Percentiles rank a stretch among this genome's conserved stretches.
Evolutionary conservation across 2,329 filamentous ascomycete species (phyloP).

Genomic region (Dactylellina cionopaga): DNA sequence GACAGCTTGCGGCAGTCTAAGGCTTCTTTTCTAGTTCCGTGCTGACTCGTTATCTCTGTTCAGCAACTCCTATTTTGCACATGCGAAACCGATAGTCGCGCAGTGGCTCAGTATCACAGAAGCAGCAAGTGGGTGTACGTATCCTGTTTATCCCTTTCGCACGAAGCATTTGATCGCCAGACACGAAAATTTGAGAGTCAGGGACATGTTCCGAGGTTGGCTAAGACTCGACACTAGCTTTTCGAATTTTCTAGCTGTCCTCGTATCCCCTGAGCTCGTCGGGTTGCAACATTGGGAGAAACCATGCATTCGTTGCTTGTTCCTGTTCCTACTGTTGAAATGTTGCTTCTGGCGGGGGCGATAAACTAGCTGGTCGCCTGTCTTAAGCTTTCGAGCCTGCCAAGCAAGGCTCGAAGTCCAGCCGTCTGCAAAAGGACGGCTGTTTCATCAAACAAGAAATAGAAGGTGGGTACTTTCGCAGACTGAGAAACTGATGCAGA

Average conservation of each 20-base stretch:
- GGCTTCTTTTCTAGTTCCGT: too few relatives aligned
- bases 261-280: background rate
- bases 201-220: constrained; percentile 31
- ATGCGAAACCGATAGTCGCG: too few relatives aligned
- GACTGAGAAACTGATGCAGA: too few relatives aligned
- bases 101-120: too few relatives aligned
- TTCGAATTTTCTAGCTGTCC: background rate
- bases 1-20: constrained; percentile 11
- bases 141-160: background rate
- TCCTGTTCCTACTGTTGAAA: background rate
- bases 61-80: too few relatives aligned
- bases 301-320: too few relatives aligned
- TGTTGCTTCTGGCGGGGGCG: constrained; percentile 3
- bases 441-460: constrained; percentile 43
- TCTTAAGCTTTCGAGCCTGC: too few relatives aligned
- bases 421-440: constrained; percentile 6
- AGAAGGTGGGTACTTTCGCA: constrained; percentile 35
- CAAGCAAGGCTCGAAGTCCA: too few relatives aligned
- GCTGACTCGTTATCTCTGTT: too few relatives aligned
- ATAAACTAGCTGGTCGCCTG: background rate
- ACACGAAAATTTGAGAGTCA: constrained; percentile 49
- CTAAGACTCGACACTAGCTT: constrained; percentile 1
- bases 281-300: too few relatives aligned
- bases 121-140: too few relatives aligned
- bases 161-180: constrained; percentile 25